Conservation (phyloP, 2,329 filamentous ascomycete genomes). For the Cladophialophora chaetospira region DNA sequence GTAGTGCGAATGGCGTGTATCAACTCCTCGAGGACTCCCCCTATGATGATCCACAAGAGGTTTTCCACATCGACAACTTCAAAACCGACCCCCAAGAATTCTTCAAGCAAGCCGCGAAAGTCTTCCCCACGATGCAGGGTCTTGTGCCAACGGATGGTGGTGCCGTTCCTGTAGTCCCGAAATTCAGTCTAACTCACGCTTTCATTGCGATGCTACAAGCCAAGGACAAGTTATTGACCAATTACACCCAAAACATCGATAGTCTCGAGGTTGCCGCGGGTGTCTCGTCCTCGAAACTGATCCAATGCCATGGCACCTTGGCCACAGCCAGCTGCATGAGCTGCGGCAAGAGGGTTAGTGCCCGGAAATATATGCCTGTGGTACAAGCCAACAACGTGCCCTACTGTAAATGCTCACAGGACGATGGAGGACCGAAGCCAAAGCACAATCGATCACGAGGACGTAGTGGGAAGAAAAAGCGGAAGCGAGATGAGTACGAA, state of each 20-base stretch:
- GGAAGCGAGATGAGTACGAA: slow-evolving; percentile 32
- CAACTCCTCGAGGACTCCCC: slow-evolving; percentile 68
- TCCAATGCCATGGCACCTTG: slow-evolving; percentile 97
- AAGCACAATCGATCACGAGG: slow-evolving; percentile 9
- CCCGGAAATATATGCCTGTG: slow-evolving; percentile 76
- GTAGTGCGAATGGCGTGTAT: slow-evolving; percentile 73
- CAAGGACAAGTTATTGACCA: slow-evolving; percentile 85
- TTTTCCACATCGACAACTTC: slow-evolving; percentile 90
- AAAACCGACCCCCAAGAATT: slow-evolving; percentile 84
- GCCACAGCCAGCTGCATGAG: slow-evolving; percentile 86
- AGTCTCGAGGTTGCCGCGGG: slow-evolving; percentile 89
- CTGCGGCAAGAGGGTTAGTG: slow-evolving; percentile 72
- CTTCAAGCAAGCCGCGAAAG: slow-evolving; percentile 69
- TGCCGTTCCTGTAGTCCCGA: slow-evolving; percentile 48
- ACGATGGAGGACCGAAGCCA: slow-evolving; percentile 7
- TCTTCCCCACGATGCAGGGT: slow-evolving; percentile 64
- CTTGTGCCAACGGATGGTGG: slow-evolving; percentile 16
- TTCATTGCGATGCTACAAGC: slow-evolving; percentile 90
- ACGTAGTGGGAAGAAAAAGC: slow-evolving; percentile 26
- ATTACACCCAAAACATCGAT: slow-evolving; percentile 99
- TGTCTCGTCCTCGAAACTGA: slow-evolving; percentile 75
- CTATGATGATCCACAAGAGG: slow-evolving; percentile 82
- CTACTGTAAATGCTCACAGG: slow-evolving; percentile 56
- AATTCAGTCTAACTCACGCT: slow-evolving; percentile 87
- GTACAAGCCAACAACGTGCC: slow-evolving; percentile 77